Evolutionary conservation across 192 early-diverging fungal species (phyloP).

Genomic region (Coemansia sp.): DNA sequence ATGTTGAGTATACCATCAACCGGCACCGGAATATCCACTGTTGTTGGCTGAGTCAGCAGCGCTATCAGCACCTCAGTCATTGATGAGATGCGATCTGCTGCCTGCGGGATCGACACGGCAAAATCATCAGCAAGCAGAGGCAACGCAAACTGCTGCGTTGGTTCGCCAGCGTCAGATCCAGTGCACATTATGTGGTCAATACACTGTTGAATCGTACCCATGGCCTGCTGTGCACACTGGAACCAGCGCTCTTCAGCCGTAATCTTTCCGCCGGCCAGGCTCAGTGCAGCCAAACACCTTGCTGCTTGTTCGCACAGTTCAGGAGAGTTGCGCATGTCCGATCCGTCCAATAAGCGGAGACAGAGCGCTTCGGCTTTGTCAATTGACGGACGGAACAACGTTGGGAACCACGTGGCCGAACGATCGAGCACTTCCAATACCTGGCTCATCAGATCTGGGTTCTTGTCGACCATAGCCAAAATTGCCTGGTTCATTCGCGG

Average conservation of each 20-base stretch:
- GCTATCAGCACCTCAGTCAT: slow-evolving; percentile 40
- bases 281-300: slow-evolving; percentile 26
- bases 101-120: slow-evolving; percentile 42
- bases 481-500: slow-evolving; percentile 52
- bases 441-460: slow-evolving; percentile 21
- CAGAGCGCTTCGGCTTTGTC: slow-evolving; percentile 47
- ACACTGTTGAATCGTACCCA: slow-evolving; percentile 44
- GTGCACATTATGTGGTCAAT: slow-evolving; percentile 45
- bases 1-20: slow-evolving; percentile 21
- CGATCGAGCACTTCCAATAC: slow-evolving; percentile 34
- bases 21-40: slow-evolving; percentile 29
- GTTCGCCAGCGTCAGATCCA: not conserved
- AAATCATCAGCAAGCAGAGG: slow-evolving; percentile 28
- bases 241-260: slow-evolving; percentile 52
- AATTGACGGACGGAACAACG: slow-evolving; percentile 44
- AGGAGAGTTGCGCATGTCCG: not conserved
- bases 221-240: slow-evolving; percentile 23
- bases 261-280: slow-evolving; percentile 38
- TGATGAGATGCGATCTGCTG: slow-evolving; percentile 38
- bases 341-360: slow-evolving; percentile 26
- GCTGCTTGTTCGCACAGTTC: slow-evolving; percentile 18
- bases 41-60: slow-evolving; percentile 37
- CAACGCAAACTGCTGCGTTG: slow-evolving; percentile 16
- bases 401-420: slow-evolving; percentile 49
- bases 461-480: slow-evolving; percentile 38